These are phyloP conservation scores for Trypanosomatidae sp. DNA, from an alignment of 208 protist genomes.

Conservation along the genomic window DNA sequence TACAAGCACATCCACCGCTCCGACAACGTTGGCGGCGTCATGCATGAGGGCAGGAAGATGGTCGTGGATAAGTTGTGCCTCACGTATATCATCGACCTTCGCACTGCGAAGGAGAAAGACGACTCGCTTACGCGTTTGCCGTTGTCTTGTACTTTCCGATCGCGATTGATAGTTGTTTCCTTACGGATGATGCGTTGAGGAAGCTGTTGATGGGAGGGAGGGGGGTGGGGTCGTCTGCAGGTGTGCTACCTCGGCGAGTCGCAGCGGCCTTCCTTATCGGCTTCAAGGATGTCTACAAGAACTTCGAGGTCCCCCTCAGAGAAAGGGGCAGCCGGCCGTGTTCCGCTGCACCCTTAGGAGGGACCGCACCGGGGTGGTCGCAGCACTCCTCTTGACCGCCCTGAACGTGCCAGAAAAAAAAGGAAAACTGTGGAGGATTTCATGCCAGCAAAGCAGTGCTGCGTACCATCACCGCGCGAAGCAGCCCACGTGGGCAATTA, in stretches of 20 bases:
- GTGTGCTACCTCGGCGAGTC: slow-evolving; percentile 17
- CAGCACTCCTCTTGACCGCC: slow-evolving; percentile 41
- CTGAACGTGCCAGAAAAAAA: slow-evolving; percentile 32
- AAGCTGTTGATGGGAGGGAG: slow-evolving; percentile 7
- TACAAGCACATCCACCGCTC: slow-evolving; percentile 39
- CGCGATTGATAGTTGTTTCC: slow-evolving; percentile 25
- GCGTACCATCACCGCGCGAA: slow-evolving; percentile 8
- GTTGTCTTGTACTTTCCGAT: slow-evolving; percentile 21
- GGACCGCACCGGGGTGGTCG: slow-evolving; percentile 46
- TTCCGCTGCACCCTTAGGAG: slow-evolving; percentile 61
- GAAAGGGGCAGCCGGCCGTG: slow-evolving; percentile 28
- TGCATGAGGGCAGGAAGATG: slow-evolving; percentile 14
- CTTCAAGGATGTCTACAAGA: slow-evolving; percentile 28
- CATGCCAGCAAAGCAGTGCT: slow-evolving; percentile 29
- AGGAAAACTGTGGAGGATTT: slow-evolving; percentile 43
- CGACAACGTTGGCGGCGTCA: slow-evolving; percentile 26
- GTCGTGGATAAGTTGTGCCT: slow-evolving; percentile 28
- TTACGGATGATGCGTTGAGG: slow-evolving; percentile 3
- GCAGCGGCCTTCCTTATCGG: slow-evolving; percentile 28
- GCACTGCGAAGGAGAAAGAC: slow-evolving; percentile 29
- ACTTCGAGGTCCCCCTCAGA: slow-evolving; percentile 25
- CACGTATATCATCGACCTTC: slow-evolving; percentile 44
- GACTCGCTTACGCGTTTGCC: slow-evolving; percentile 7
- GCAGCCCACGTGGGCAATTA: slow-evolving; percentile 12
- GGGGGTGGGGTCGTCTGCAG: slow-evolving; percentile 5